Base-by-base conservation (phyloP, 2,329 filamentous ascomycete genomes). In the Parastagonospora nodorum region DNA sequence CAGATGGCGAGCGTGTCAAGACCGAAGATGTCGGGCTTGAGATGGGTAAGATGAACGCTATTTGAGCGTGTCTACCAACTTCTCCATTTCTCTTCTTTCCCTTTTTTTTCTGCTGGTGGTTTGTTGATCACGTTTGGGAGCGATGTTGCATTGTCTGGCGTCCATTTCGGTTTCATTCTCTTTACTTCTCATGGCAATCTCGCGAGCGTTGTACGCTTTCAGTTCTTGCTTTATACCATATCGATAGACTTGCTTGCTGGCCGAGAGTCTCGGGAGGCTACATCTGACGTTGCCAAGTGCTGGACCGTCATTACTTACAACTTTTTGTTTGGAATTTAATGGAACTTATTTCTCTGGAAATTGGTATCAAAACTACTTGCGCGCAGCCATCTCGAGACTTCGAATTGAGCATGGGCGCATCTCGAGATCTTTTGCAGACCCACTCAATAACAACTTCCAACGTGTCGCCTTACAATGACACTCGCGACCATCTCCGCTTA, bases 21-120 rank as follows among this genome's bases (percentile, higher is more conserved):
- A 69, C 63, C 0, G 66, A 68, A 31, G 64, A 68, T 27, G 57
- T 58, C 1, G 66, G 63, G 1, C 10, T 69, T 8, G 69, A 73
- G 45, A 64, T 68, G 63, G 60, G 53, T 8, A 70, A 67, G 49
- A 58, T 64, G 48, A 61, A 66, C 27, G 59, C 62, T 37, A 45
- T 42, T 2, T 40, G 38, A 30, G 14, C 15, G n/a, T 38, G 7
- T 40, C 16, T 24, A 11, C 36, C n/a, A 12, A 11, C 16, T n/a
- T n/a, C 8, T 35, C 12, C 31, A 27, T 28, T 12, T 2, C 14
- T 37, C 24, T 2, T 30, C 2, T 35, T 27, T 24, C 19, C 15
- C 15, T 28, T 27, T 38, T 16, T 14, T 15, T 40, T 42, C 14
- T 49, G 11, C 35, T 45, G 11, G 39, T 51, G 11, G 12, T 33